These are phyloP conservation scores for Fraxinus americana DNA, from an alignment of 257 asterid species.

Conservation along the genomic window DNA sequence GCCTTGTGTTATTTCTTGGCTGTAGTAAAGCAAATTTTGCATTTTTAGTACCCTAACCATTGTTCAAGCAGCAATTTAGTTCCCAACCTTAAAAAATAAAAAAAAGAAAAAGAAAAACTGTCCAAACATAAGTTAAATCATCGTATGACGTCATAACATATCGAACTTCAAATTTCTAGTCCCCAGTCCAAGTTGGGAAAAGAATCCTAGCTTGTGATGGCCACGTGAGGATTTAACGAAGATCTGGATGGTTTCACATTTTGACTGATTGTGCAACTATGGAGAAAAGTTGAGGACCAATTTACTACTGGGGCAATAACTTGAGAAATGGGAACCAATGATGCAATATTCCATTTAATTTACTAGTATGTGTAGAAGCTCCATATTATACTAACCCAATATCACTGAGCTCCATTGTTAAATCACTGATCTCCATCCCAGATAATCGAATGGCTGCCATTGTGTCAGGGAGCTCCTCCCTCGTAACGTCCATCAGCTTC, in stretches of 20 bases:
- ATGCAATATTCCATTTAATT: background rate
- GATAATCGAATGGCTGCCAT: conserved; percentile 95
- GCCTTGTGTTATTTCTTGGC: conserved; percentile 20
- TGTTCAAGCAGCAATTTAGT: background rate
- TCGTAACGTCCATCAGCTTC: conserved; percentile 75
- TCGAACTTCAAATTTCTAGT: background rate
- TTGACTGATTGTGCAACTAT: background rate
- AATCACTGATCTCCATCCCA: conserved; percentile 94
- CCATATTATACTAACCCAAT: conserved; percentile 53
- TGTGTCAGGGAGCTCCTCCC: conserved; percentile 92
- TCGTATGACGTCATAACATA: background rate
- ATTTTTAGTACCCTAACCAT: background rate
- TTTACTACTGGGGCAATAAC: background rate
- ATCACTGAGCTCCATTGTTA: conserved; percentile 93
- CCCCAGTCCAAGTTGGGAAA: background rate
- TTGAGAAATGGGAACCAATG: background rate
- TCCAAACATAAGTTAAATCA: background rate
- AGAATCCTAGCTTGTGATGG: background rate
- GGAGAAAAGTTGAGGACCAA: background rate
- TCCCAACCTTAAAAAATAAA: background rate
- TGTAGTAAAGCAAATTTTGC: conserved; percentile 21
- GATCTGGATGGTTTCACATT: background rate
- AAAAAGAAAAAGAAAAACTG: background rate
- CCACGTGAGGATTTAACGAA: background rate
- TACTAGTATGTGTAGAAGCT: conserved; percentile 16